A percentile compares a stretch with the other conserved stretches of the same genome.
Evolutionary conservation across 2,329 filamentous ascomycete species (phyloP).

Genomic region (Biscogniauxia mediterranea): DNA sequence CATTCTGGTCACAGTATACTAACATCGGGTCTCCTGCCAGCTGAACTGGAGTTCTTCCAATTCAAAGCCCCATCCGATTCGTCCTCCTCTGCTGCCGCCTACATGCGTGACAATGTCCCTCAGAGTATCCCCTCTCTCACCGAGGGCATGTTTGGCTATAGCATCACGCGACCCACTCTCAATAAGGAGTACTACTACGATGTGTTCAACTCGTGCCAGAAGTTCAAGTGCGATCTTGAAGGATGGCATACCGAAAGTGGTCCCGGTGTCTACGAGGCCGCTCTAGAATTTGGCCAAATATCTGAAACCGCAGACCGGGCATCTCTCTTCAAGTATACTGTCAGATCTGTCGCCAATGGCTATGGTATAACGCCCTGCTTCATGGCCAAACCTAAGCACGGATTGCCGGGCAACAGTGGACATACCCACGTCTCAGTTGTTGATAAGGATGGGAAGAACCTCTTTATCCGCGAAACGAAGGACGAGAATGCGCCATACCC

Average conservation of each 20-base stretch:
- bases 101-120: constrained; percentile 63
- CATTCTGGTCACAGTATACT: constrained; percentile 4
- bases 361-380: constrained; percentile 95
- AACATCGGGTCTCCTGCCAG: constrained; percentile 39
- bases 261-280: constrained; percentile 89
- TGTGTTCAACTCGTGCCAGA: constrained; percentile 68
- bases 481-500: constrained; percentile 71
- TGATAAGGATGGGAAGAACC: constrained; percentile 76
- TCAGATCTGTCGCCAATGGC: constrained; percentile 83
- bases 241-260: constrained; percentile 84
- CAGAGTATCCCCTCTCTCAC: constrained; percentile 66
- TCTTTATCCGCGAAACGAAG: constrained; percentile 70
- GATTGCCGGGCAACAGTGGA: constrained; percentile 89
- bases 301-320: constrained; percentile 89
- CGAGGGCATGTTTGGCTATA: constrained; percentile 83
- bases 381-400: constrained; percentile 95
- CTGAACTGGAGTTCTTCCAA: constrained; percentile 71
- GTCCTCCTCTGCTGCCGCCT: constrained; percentile 59
- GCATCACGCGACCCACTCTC: constrained; percentile 70
- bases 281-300: constrained; percentile 86
- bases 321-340: constrained; percentile 88
- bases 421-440: constrained; percentile 94
- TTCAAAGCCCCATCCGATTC: constrained; percentile 35
- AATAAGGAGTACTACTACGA: constrained; percentile 83
- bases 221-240: constrained; percentile 71